Evolutionary conservation across 306 rosid genomes (phyloP), one percentile per base, ranked within the genome.

Genomic region (Alnus rubra): DNA sequence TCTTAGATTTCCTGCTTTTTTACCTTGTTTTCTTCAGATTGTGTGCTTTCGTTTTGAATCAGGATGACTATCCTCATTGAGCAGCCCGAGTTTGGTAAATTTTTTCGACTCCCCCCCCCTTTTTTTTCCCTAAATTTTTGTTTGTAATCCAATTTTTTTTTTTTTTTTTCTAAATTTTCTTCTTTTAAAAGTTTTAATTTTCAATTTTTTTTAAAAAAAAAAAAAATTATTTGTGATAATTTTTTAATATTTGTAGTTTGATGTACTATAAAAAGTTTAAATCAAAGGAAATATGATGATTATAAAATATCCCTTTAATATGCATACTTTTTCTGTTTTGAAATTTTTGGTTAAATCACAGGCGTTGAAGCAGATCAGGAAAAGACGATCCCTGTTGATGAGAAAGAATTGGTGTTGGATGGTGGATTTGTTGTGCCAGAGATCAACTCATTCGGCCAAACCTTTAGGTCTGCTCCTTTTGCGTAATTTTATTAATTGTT

Each of bases 391-490:
- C 47, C 48, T 42, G 59, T 44, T 10, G 84, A 86, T 82, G 92
- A 84, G 76, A 84, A 78, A 54, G 92, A 88, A 55, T 16, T 92
- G 82, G 81, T 51, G 31, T 79, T 89, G 80, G 93, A 90, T 9
- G 94, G 89, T 71, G 96, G 82, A 69, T 89, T 90, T 88, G 70
- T 72, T 79, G 84, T 88, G 68, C 91, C 97, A 42, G 79, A 84
- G n/a, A 68, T 85, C 78, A 92, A 92, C 76, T 85, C 97, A 3
- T 92, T 92, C 75, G 97, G 97, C n/a, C 92, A 86, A 63, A 86
- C 87, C 4, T 92, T 90, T 84, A 90, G 97, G 97, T 92, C 87
- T 71, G 71, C 30, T 3, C 2, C 48, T 83, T 79, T 52, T 56
- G 9, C 74, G 64, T 81, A 47, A 1, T 8, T 18, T 70, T 69